Conservation (phyloP, 768 basidiomycete species). For the Coprinopsis sp. region DNA sequence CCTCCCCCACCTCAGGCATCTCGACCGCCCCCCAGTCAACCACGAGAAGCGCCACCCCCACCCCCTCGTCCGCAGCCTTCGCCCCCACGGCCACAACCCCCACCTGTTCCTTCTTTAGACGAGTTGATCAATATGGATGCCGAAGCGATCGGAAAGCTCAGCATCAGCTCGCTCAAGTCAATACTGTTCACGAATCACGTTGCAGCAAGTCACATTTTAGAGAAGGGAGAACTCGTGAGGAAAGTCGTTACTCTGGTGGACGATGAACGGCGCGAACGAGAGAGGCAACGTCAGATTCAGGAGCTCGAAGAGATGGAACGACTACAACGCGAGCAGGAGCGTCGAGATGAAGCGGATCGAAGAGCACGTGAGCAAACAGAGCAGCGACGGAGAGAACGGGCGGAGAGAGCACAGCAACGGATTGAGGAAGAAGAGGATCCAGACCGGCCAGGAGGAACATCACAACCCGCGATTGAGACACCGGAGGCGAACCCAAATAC, state of each 20-base stretch:
- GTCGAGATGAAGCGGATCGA: slow-evolving; percentile 32
- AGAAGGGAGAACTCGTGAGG: slow-evolving; percentile 79
- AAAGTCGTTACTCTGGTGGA: slow-evolving; percentile 64
- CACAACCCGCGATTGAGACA: slow-evolving; percentile 8
- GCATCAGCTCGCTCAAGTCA: slow-evolving; percentile 69
- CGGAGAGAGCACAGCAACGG: slow-evolving; percentile 10
- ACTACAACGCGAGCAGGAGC: slow-evolving; percentile 32
- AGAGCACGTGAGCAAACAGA: slow-evolving; percentile 18
- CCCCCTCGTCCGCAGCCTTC: slow-evolving; percentile 13
- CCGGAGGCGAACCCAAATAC: neutral
- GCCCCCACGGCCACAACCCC: slow-evolving; percentile 19
- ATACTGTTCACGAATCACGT: slow-evolving; percentile 83
- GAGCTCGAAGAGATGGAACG: slow-evolving; percentile 41
- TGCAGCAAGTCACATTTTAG: slow-evolving; percentile 69
- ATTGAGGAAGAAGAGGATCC: slow-evolving; percentile 15
- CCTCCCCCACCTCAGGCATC: slow-evolving; percentile 16
- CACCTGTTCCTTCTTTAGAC: slow-evolving; percentile 67
- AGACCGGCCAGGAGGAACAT: slow-evolving; percentile 15
- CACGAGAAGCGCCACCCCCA: slow-evolving; percentile 17
- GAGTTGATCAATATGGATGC: slow-evolving; percentile 59
- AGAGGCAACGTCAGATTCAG: slow-evolving; percentile 40
- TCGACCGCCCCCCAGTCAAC: slow-evolving; percentile 16
- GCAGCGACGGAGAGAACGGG: slow-evolving; percentile 5
- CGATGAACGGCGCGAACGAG: slow-evolving; percentile 55
- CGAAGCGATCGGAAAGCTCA: slow-evolving; percentile 53